phyloP scores from a whole-genome alignment of 2,329 filamentous ascomycete genomes.

The Sarocladium oryzae region DNA sequence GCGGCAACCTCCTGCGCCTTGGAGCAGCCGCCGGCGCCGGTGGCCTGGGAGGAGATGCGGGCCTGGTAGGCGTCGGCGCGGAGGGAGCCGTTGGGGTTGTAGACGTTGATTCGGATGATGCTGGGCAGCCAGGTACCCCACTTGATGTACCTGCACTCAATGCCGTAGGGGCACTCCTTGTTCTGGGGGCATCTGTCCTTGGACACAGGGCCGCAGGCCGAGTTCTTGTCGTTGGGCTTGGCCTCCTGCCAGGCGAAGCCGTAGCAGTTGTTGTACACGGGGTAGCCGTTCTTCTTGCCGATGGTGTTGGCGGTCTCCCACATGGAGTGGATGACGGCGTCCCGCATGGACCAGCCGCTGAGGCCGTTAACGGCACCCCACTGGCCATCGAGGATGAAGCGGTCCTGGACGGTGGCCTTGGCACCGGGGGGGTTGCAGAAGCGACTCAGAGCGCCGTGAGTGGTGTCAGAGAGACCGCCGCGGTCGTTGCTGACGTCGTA shows the following conservation, averaged over 20 bases:
- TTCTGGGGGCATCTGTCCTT: not conserved
- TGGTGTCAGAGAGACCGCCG: not conserved
- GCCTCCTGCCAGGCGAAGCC: not conserved
- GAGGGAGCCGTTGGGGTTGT: conserved; percentile 9
- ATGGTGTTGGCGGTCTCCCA: not conserved
- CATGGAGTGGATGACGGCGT: not conserved
- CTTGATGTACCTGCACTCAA: not conserved
- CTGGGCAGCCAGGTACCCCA: not conserved
- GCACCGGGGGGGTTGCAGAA: not conserved
- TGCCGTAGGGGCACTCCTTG: not conserved
- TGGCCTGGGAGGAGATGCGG: not conserved
- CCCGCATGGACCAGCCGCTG: not conserved
- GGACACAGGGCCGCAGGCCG: not conserved
- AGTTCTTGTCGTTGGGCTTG: not conserved
- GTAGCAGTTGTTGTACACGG: not conserved
- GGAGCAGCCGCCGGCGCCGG: not conserved
- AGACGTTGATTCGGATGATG: not conserved
- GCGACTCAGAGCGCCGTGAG: not conserved
- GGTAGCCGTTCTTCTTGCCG: not conserved
- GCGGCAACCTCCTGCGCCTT: not conserved
- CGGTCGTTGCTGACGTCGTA: not conserved
- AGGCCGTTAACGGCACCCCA: not conserved
- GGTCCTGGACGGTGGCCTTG: not conserved
- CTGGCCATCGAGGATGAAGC: conserved; percentile 1
- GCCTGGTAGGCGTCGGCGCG: not conserved